These are phyloP conservation scores for Cornus florida DNA, from an alignment of 148 eudicot genomes.

Conservation along the genomic window DNA sequence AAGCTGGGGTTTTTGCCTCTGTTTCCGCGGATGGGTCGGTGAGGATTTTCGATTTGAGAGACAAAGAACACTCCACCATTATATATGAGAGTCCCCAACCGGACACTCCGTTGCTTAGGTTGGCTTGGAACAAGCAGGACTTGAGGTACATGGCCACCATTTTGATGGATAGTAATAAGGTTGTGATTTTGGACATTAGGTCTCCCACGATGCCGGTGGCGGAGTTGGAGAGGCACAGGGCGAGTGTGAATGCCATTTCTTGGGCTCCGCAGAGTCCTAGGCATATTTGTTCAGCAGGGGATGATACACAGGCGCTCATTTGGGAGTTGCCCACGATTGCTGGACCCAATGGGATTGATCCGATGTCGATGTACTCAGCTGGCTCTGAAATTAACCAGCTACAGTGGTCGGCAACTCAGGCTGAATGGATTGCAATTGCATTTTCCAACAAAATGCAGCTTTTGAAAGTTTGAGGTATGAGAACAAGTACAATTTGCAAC, in stretches of 20 bases:
- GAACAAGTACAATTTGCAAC: neutral
- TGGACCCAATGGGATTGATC: slow-evolving; percentile 79
- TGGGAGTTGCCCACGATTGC: slow-evolving; percentile 82
- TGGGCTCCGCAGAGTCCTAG: slow-evolving; percentile 89
- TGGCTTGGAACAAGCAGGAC: slow-evolving; percentile 96
- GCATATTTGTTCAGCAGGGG: slow-evolving; percentile 88
- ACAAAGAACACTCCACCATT: slow-evolving; percentile 96
- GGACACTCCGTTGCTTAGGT: slow-evolving; percentile 74
- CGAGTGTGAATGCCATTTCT: slow-evolving; percentile 79
- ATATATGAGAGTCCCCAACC: slow-evolving; percentile 93
- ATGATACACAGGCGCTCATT: slow-evolving; percentile 77
- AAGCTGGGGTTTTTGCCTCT: slow-evolving; percentile 86
- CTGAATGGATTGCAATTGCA: slow-evolving; percentile 87
- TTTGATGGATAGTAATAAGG: slow-evolving; percentile 87
- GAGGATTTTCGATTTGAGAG: slow-evolving; percentile 81
- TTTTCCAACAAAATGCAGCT: slow-evolving; percentile 79
- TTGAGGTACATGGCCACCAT: slow-evolving; percentile 89
- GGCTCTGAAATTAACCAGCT: slow-evolving; percentile 89
- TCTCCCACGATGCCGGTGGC: slow-evolving; percentile 90
- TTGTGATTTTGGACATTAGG: slow-evolving; percentile 85
- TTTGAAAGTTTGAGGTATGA: slow-evolving; percentile 64
- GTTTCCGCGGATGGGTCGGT: slow-evolving; percentile 96
- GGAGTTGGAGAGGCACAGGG: slow-evolving; percentile 84
- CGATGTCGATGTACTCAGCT: slow-evolving; percentile 65
- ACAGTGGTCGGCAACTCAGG: slow-evolving; percentile 87